Conservation (phyloP, 2,329 filamentous ascomycete species). For the Hypoxylon sp. region DNA sequence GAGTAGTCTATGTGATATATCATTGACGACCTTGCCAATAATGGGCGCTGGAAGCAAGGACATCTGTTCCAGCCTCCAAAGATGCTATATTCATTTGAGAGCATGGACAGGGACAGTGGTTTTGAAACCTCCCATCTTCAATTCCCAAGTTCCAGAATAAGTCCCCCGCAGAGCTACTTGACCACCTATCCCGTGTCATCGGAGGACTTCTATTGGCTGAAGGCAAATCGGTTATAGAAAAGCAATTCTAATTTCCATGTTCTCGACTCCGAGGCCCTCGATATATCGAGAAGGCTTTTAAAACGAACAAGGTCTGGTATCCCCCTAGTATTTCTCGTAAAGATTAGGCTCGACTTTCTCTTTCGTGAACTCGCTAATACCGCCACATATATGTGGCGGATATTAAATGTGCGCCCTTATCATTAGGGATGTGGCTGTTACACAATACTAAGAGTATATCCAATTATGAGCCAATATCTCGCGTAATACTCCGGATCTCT, state of each 20-base stretch:
- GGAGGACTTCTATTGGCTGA: background rate
- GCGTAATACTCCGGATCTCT: background rate
- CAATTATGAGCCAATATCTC: background rate
- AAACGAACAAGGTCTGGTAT: background rate
- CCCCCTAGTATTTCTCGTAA: background rate
- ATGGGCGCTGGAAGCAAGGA: background rate
- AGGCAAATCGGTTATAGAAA: background rate
- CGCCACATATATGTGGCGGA: background rate
- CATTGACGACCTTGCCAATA: background rate
- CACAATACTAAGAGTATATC: background rate
- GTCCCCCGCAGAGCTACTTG: slow-evolving; percentile 10
- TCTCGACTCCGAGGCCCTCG: background rate
- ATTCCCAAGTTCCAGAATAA: slow-evolving; percentile 12
- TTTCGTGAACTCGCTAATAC: background rate
- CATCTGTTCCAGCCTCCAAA: background rate
- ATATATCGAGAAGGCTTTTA: background rate
- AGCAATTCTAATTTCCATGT: background rate
- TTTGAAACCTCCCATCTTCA: slow-evolving; percentile 12
- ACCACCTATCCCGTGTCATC: background rate
- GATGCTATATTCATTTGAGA: slow-evolving; percentile 9
- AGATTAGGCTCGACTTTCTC: background rate
- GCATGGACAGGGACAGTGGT: slow-evolving; percentile 5
- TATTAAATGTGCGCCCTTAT: background rate
- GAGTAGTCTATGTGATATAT: slow-evolving; percentile 4
- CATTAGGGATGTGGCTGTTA: background rate